phyloP scores from a whole-genome alignment of 2,329 filamentous ascomycete genomes.

The Colletotrichum nymphaeae region DNA sequence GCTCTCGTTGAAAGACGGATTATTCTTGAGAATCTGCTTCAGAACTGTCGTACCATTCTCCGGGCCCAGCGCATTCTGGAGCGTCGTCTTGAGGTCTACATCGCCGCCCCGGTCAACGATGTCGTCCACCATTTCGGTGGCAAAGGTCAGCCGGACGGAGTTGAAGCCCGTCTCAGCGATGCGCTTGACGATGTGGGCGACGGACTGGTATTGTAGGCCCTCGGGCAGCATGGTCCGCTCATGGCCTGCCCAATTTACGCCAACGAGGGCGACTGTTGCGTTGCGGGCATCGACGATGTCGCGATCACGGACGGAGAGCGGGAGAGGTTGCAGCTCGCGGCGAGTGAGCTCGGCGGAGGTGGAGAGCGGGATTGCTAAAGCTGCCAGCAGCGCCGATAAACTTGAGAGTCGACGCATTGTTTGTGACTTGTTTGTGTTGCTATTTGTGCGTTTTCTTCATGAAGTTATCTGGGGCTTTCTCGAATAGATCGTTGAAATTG shows the following conservation, averaged over 20 bases:
- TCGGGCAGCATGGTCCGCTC: slow-evolving; percentile 68
- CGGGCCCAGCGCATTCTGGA: slow-evolving; percentile 53
- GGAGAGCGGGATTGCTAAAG: slow-evolving; percentile 27
- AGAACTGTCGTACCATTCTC: slow-evolving; percentile 59
- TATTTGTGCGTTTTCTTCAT: background rate
- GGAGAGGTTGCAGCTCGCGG: background rate
- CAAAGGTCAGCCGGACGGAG: slow-evolving; percentile 65
- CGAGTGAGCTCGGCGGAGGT: background rate
- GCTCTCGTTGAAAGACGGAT: slow-evolving; percentile 58
- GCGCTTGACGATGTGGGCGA: slow-evolving; percentile 58
- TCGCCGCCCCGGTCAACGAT: slow-evolving; percentile 50
- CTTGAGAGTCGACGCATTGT: slow-evolving; percentile 3
- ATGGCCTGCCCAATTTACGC: slow-evolving; percentile 65
- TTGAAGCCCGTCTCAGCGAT: slow-evolving; percentile 66
- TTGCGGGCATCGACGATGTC: slow-evolving; percentile 63
- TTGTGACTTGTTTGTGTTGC: background rate
- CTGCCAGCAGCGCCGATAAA: background rate
- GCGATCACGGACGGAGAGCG: slow-evolving; percentile 19
- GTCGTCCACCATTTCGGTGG: slow-evolving; percentile 67
- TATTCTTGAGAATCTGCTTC: slow-evolving; percentile 58
- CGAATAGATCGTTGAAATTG: background rate
- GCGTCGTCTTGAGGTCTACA: slow-evolving; percentile 51
- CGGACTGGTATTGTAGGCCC: slow-evolving; percentile 64
- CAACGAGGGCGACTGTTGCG: slow-evolving; percentile 54
- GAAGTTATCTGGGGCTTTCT: no score